Conservation (phyloP, 306 rosid species). For the Arachis stenosperma region DNA sequence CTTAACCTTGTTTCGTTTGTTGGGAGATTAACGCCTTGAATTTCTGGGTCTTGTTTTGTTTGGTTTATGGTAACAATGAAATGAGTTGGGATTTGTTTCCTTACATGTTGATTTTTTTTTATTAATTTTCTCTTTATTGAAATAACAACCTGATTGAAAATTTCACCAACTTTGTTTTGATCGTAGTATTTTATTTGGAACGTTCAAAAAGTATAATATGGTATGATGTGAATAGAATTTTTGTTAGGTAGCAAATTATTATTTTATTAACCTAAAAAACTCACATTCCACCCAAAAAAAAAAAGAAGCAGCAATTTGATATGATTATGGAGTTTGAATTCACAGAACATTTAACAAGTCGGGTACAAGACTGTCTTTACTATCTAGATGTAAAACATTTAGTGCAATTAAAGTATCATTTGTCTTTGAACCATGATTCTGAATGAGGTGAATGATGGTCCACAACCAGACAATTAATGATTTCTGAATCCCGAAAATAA, state of each 20-base stretch:
- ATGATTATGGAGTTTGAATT: neutral
- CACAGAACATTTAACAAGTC: neutral
- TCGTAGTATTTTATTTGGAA: neutral
- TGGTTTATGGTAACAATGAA: neutral
- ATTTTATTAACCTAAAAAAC: too few relatives aligned
- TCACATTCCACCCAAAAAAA: too few relatives aligned
- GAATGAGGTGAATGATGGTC: conserved; percentile 15
- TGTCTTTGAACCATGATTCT: conserved; percentile 34
- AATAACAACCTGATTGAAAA: neutral
- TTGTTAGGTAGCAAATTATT: too few relatives aligned
- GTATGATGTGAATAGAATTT: neutral
- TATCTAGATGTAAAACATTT: neutral
- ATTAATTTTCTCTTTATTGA: neutral
- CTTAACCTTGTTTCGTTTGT: neutral
- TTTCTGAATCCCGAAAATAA: conserved; percentile 7
- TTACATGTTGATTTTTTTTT: neutral
- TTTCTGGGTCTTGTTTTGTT: neutral
- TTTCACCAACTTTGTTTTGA: neutral
- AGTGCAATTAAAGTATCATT: neutral
- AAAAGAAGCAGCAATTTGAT: neutral
- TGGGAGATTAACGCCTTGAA: conserved; percentile 9
- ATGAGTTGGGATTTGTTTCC: conserved; percentile 1
- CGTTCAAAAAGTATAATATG: neutral
- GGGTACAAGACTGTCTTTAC: neutral
- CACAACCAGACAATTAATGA: conserved; percentile 6